Percentiles rank a stretch among this genome's conserved stretches.
Conservation (phyloP, 2,329 filamentous ascomycete genomes). For the Orbilia brochopaga region DNA sequence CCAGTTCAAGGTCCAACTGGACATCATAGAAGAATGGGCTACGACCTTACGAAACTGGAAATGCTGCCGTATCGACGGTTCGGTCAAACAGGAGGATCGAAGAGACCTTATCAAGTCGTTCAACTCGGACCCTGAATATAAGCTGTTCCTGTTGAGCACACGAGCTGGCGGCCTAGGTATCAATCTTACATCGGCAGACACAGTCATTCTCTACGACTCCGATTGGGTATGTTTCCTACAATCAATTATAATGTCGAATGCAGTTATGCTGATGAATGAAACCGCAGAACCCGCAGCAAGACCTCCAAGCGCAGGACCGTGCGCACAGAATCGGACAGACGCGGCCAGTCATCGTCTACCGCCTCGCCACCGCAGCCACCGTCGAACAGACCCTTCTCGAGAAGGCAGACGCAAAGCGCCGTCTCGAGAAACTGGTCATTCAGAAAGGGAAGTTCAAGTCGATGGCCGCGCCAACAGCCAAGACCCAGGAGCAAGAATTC, state of each 20-base stretch:
- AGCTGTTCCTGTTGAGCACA: conserved; percentile 86
- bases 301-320: conserved; percentile 93
- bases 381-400: conserved; percentile 87
- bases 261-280: conserved; percentile 55
- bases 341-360: conserved; percentile 87
- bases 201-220: conserved; percentile 86
- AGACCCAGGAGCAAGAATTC: conserved; percentile 63
- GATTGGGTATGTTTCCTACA: conserved; percentile 56
- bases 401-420: conserved; percentile 87
- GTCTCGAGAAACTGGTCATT: conserved; percentile 92
- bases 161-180: conserved; percentile 93
- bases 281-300: conserved; percentile 95
- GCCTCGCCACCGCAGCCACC: conserved; percentile 88
- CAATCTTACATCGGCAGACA: conserved; percentile 89
- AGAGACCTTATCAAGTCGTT: conserved; percentile 75
- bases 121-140: conserved; percentile 69
- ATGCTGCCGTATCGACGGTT: conserved; percentile 88
- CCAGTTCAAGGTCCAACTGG: conserved; percentile 92
- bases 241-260: background rate
- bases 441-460: conserved; percentile 85
- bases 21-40: conserved; percentile 88
- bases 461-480: conserved; percentile 63
- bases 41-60: conserved; percentile 77
- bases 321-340: conserved; percentile 95
- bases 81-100: conserved; percentile 75